Evolutionary conservation across 2,329 filamentous ascomycete species (phyloP), one percentile per base, ranked within the genome.

Genomic region (Colletotrichum sp.): DNA sequence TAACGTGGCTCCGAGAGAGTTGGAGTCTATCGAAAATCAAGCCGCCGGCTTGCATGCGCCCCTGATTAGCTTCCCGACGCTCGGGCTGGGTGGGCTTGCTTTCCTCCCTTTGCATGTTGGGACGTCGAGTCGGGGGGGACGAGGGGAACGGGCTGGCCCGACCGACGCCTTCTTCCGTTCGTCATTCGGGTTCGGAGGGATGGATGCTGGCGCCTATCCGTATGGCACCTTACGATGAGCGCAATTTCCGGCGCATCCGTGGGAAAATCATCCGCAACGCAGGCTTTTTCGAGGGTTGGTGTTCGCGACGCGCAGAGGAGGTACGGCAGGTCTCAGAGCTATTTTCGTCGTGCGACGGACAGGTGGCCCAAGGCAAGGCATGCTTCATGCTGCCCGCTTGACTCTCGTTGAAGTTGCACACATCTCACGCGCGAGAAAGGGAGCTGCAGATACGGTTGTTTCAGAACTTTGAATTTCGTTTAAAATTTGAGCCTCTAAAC

Each of bases 171-270:
- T 15, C 18, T 15, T 32, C n/a, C 28, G 26, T 15, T 32, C 26
- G 28, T 62, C 59, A 32, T n/a, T 30, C 30, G 59, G 26, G 32
- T 60, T n/a, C 63, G 39, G 64, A 52, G 26, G 24, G 44, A 49
- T 49, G 44, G 44, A 21, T 21, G 2, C 44, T 49, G 44, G 44
- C 39, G 39, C 18, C 39, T 6, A 36, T 36, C 1, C 34, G 34
- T 36, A 44, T 44, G 39, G n/a, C 9, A 21, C 44, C 44, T 12
- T 21, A 15, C n/a, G 24, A 15, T 28, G 32, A 30, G 16, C 18
- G 68, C 32, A 63, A 70, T 70, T 34, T 70, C 36, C 36, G 68
- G 59, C 32, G 68, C 57, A 70, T 70, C 57, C 68, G 68, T 49
- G 39, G 44, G 15, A 15, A 55, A 12, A 18, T 16, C 6, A n/a